Base-by-base conservation (phyloP, 2,329 filamentous ascomycete species). In the Esteya vermicola region DNA sequence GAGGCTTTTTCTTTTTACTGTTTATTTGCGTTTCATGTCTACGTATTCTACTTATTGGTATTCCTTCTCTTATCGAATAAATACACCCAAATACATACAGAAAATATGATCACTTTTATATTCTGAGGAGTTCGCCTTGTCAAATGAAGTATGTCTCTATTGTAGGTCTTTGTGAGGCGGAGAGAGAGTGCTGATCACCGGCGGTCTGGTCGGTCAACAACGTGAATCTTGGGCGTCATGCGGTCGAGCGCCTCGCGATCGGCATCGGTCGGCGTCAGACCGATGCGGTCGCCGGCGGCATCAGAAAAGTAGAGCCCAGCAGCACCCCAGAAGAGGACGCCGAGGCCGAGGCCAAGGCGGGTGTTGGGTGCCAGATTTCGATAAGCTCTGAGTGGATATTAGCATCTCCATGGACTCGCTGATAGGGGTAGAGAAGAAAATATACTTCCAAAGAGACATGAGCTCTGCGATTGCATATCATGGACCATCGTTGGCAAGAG, bases 261-360 rank as follows among this genome's bases (percentile, higher is more conserved):
- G 52, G 81, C 66, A 45, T 84, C 76, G 1, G 76, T 80, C 2
- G 86, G 74, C 30, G 71, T 76, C 57, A 85, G 71, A 7, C 81
- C 82, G 45, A 88, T 70, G 32, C 70, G 75, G 54, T 81, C 71
- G 59, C 89, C 86, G 14, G 80, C 75, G 42, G 68, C 67, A 53
- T 89, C 81, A 6, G 81, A 76, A 16, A 83, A 54, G 54, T 80
- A 78, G n/a, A 91, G 67, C 14, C 85, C 88, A 31, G 75, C 62
- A 31, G 66, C 62, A 13, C 84, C 85, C 74, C 85, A 94, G 26
- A 73, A 73, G 53, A 94, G 75, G 48, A 93, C 61, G 50, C 77
- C 81, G 36, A 76, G 56, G 49, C 88, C 88, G 46, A 93, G 68
- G 36, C 78, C 61, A 32, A 84, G 61, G 42, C 82, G 81, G 20